Evolutionary conservation across 208 protist species (phyloP), one percentile per base, ranked within the genome.

Genomic region (Trypanosoma grayi): DNA sequence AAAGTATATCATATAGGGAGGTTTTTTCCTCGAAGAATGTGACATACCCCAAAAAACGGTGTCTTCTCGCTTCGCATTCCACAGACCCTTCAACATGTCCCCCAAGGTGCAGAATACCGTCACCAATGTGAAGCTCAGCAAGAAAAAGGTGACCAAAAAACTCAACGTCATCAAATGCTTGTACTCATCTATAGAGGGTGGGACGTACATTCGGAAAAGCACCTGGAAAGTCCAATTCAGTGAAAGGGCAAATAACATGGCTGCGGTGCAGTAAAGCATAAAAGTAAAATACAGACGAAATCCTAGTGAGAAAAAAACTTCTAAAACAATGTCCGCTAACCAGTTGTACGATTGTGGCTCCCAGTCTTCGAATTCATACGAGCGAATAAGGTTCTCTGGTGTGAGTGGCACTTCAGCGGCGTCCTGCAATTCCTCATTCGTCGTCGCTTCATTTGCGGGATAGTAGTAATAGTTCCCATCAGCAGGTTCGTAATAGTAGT

Each of bases 401-500:
- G 59, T 81, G 2, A 68, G 39, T 16, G 60, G 39, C 16, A 63
- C 44, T 5, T 68, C 76, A 48, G 18, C 51, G 3, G 36, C 41
- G 24, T 78, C 62, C 43, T 70, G 60, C 24, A 53, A 20, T 14
- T 71, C 62, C 22, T 72, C 69, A 10, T 63, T 66, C 22, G 47
- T 40, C 20, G 52, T 37, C 40, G 71, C 43, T 30, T 79, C 74
- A 10, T 71, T 70, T 37, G 75, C 60, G 0, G 50, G 54, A 71
- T 86, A 84, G 57, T 84, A 87, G 68, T 83, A 90, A 60, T 88
- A 90, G 57, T 87, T 88, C 36, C 83, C 82, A 53, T 85, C 76
- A 4, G 76, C 79, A 36, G 78, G 75, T 34, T 86, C 80, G 55
- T 92, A 94, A 58, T 87, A 90, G 70, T 89, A 90, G 51, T 70